Base-by-base conservation (phyloP, 2,329 filamentous ascomycete species). In the Setomelanomma holmii region DNA sequence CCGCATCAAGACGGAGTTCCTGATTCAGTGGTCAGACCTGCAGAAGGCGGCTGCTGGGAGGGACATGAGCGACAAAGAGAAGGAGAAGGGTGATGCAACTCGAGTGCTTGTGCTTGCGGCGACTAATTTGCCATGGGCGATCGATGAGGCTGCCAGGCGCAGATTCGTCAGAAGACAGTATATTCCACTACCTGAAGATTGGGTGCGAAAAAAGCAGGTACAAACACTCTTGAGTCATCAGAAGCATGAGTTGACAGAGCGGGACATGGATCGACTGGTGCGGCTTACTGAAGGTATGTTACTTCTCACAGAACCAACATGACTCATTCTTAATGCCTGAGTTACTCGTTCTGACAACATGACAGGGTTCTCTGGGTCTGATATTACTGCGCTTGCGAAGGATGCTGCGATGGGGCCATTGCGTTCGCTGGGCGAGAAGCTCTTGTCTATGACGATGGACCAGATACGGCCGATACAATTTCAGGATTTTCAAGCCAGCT, bases 391-490 rank as follows among this genome's bases (percentile, higher is more conserved):
- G 1, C 80, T 99, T 7, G 95, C 95, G 6, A 99, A 99, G 76
- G 95, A 99, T 71, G 95, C 95, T 7, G 95, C 95, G 2, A 99
- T 99, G 95, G 93, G 95, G 0, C 95, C 95, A 0, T 79, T 99
- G 11, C 86, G 95, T 24, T 93, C 91, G 46, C 80, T 98, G 2
- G 95, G 95, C 21, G 95, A 98, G 72, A 91, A 89, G 35, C 79
- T 99, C 23, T 81, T 99, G 27, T 87, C 90, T 60, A 98, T 96
- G 82, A 90, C 89, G 0, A 96, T 95, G 84, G 95, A 99, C 55
- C 86, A 98, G 63, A 98, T 99, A 62, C 84, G 93, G 11, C 88
- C 93, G 0, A 98, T 99, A 55, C 83, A 84, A 46, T 84, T 96
- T 49, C 72, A 81, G 34, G 95, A 99, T 72, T 99, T 99, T 64